Conservation (phyloP, 148 eudicot genomes). For the Rhododendron kiyosumense region DNA sequence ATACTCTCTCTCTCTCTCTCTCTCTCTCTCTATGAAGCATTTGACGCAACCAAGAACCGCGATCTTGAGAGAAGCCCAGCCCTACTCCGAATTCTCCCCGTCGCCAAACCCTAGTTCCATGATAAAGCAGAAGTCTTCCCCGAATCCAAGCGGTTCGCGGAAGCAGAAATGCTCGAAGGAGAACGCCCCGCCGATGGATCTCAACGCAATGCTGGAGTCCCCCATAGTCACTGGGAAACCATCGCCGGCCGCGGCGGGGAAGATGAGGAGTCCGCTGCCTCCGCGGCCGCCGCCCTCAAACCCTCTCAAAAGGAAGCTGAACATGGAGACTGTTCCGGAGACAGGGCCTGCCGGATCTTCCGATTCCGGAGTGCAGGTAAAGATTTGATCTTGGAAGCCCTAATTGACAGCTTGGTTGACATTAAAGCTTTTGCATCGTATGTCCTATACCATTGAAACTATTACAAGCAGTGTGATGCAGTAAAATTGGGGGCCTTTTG, state of each 20-base stretch:
- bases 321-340: conserved; percentile 35
- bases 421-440: background rate
- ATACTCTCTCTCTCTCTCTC: conserved; percentile 4
- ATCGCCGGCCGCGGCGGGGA: conserved; percentile 18
- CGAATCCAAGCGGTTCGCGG: conserved; percentile 63
- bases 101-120: conserved; percentile 50
- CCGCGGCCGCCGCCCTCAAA: conserved; percentile 52
- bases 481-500: background rate
- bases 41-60: conserved; percentile 51
- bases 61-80: conserved; percentile 39
- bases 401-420: background rate
- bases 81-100: conserved; percentile 21
- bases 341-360: conserved; percentile 25
- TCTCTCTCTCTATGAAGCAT: conserved; percentile 50
- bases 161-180: conserved; percentile 59
- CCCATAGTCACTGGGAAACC: conserved; percentile 20
- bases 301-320: conserved; percentile 56
- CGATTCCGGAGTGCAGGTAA: conserved; percentile 80
- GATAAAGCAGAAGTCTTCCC: conserved; percentile 12
- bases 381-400: background rate
- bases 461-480: background rate
- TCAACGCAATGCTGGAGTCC: conserved; percentile 17
- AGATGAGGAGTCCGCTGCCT: conserved; percentile 54
- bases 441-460: background rate
- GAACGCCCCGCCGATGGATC: conserved; percentile 54